phyloP scores from a whole-genome alignment of 345 rosid species.

The Alliaria petiolata region DNA sequence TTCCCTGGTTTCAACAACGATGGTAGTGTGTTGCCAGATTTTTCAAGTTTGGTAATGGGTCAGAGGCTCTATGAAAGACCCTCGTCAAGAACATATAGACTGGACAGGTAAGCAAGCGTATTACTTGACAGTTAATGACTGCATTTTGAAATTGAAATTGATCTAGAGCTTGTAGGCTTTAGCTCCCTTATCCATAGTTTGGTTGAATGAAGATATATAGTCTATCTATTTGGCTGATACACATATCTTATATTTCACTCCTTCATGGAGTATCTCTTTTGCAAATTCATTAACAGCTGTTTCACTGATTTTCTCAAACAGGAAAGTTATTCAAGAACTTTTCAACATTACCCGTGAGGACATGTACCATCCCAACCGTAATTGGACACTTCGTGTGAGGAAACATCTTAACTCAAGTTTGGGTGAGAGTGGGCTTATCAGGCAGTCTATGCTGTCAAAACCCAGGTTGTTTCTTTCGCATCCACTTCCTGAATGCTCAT shows the following conservation, averaged over 20 bases:
- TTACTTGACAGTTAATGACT: not conserved
- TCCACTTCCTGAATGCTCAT: slow-evolving; percentile 97
- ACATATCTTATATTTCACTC: not conserved
- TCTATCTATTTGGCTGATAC: not conserved
- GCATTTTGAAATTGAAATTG: not conserved
- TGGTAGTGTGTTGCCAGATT: slow-evolving; percentile 89
- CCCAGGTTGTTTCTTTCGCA: slow-evolving; percentile 72
- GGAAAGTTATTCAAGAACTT: slow-evolving; percentile 60
- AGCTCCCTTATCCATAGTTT: not conserved
- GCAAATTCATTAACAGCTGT: not conserved
- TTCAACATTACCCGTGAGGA: slow-evolving; percentile 57
- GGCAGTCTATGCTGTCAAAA: slow-evolving; percentile 66
- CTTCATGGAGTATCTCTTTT: not conserved
- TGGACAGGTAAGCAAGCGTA: slow-evolving; percentile 62
- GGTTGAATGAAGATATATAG: not conserved
- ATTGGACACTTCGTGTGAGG: slow-evolving; percentile 72
- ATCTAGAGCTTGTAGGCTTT: not conserved
- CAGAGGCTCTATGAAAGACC: slow-evolving; percentile 91
- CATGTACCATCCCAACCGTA: slow-evolving; percentile 69
- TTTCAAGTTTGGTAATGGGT: slow-evolving; percentile 95
- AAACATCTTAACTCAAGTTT: slow-evolving; percentile 87
- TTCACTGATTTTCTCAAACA: slow-evolving; percentile 33
- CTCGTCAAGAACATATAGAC: slow-evolving; percentile 79
- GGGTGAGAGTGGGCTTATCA: slow-evolving; percentile 63
- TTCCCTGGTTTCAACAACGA: slow-evolving; percentile 86